These are phyloP conservation scores for Cryptococcus sp. DNA, from an alignment of 1,284 basidiomycete species.

Conservation along the genomic window DNA sequence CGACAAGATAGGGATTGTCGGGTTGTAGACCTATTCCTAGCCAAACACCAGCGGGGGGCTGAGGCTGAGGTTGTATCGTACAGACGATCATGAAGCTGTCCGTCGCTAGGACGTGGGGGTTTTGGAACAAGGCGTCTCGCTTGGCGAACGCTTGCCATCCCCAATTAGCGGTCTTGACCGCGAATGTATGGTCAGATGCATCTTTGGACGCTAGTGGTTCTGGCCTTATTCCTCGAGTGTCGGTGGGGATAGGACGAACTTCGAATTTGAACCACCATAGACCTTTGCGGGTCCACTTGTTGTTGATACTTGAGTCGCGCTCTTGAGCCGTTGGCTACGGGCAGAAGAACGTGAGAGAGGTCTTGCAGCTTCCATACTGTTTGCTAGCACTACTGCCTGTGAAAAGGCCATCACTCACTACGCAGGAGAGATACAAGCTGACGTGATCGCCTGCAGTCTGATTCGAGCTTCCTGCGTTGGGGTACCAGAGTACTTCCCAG, in stretches of 20 bases:
- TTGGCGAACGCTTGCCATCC: slow-evolving; percentile 77
- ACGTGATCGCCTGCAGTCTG: slow-evolving; percentile 57
- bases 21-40: slow-evolving; percentile 39
- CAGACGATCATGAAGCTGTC: slow-evolving; percentile 75
- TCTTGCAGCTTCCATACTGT: not conserved
- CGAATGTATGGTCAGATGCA: slow-evolving; percentile 79
- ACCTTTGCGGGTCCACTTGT: slow-evolving; percentile 78
- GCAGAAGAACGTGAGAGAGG: not conserved
- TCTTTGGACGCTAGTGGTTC: slow-evolving; percentile 63
- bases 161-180: slow-evolving; percentile 80
- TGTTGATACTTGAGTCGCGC: slow-evolving; percentile 65
- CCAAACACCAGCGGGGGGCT: slow-evolving; percentile 58
- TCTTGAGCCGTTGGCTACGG: slow-evolving; percentile 68
- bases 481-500: slow-evolving; percentile 71
- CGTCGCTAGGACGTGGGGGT: slow-evolving; percentile 58
- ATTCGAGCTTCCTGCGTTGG: slow-evolving; percentile 67
- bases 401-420: slow-evolving; percentile 58
- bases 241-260: slow-evolving; percentile 58
- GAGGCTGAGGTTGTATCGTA: slow-evolving; percentile 70
- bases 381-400: not conserved
- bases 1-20: not conserved
- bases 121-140: slow-evolving; percentile 71
- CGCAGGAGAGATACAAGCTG: slow-evolving; percentile 75
- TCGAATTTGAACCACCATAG: slow-evolving; percentile 82
- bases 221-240: slow-evolving; percentile 30